Conservation (phyloP, 1,284 basidiomycete species). For the Taiwanofungus camphoratus region DNA sequence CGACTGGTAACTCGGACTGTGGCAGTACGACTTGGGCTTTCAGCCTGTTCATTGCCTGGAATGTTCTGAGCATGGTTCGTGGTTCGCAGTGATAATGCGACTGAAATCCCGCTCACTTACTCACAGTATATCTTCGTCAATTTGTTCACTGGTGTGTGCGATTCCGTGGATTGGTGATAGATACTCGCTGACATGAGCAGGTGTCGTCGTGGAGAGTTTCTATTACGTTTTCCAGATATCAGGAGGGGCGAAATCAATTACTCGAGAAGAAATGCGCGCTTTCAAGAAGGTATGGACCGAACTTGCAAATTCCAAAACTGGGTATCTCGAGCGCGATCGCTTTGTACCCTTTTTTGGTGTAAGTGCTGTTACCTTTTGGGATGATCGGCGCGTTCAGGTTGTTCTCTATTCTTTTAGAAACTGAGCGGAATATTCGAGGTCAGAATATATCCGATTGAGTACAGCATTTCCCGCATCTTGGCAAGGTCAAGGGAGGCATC, state of each 20-base stretch:
- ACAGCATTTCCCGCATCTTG: constrained; percentile 56
- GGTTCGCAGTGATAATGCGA: background rate
- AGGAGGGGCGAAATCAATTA: constrained; percentile 79
- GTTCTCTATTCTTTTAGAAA: constrained; percentile 39
- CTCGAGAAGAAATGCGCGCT: constrained; percentile 83
- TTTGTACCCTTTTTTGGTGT: constrained; percentile 84
- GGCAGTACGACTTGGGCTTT: constrained; percentile 86
- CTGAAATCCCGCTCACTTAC: constrained; percentile 5
- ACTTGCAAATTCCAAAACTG: constrained; percentile 75
- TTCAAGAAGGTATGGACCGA: constrained; percentile 96
- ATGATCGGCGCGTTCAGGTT: constrained; percentile 7
- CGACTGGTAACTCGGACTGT: constrained; percentile 72
- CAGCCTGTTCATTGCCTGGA: constrained; percentile 92
- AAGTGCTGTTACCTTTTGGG: constrained; percentile 26
- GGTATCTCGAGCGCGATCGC: constrained; percentile 67
- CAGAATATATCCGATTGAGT: constrained; percentile 72
- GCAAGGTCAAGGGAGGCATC: constrained; percentile 35
- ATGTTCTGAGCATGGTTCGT: constrained; percentile 90
- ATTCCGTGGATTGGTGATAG: background rate
- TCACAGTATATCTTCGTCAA: constrained; percentile 89
- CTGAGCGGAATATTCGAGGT: constrained; percentile 82
- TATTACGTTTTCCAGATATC: constrained; percentile 91
- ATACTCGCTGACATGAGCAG: constrained; percentile 27
- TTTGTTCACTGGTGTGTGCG: constrained; percentile 75
- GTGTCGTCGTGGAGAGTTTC: constrained; percentile 96